Conservation (phyloP, 2,329 filamentous ascomycete genomes). For the Penicillium frequentans region DNA sequence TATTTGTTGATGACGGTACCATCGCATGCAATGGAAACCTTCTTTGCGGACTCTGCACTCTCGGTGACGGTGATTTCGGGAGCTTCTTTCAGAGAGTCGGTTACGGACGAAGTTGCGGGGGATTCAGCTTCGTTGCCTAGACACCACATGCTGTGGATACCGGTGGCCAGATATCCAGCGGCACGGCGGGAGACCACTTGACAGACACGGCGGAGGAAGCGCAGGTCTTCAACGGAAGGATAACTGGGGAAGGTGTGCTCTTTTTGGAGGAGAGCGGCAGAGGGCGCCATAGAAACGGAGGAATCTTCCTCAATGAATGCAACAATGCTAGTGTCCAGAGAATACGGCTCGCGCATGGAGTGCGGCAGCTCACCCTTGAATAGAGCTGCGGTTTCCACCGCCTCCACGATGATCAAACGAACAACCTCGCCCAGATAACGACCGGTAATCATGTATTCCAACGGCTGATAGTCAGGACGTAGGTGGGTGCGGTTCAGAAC, state of each 20-base stretch:
- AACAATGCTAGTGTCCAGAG: constrained; percentile 60
- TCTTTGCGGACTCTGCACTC: constrained; percentile 30
- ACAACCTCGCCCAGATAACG: constrained; percentile 65
- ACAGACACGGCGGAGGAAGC: constrained; percentile 55
- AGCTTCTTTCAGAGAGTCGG: constrained; percentile 27
- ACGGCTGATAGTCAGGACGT: constrained; percentile 63
- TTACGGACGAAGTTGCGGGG: constrained; percentile 19
- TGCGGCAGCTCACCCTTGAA: constrained; percentile 59
- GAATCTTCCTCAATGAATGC: constrained; percentile 56
- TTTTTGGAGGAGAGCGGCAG: constrained; percentile 50
- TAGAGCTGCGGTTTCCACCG: constrained; percentile 55
- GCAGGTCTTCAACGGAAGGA: constrained; percentile 51
- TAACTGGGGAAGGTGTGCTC: constrained; percentile 50
- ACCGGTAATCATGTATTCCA: constrained; percentile 65
- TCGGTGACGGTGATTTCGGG: constrained; percentile 38
- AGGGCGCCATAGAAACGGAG: constrained; percentile 37
- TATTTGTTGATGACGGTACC: constrained; percentile 56
- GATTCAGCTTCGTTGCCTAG: constrained; percentile 54
- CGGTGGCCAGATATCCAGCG: constrained; percentile 62
- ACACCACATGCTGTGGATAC: constrained; percentile 62
- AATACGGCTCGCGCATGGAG: constrained; percentile 57
- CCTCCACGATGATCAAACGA: constrained; percentile 61
- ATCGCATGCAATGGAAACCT: constrained; percentile 51
- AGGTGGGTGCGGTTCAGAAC: constrained; percentile 57
- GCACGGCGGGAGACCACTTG: constrained; percentile 59